phyloP scores from a whole-genome alignment of 257 asterid species.

The Nicotiana benthamiana region DNA sequence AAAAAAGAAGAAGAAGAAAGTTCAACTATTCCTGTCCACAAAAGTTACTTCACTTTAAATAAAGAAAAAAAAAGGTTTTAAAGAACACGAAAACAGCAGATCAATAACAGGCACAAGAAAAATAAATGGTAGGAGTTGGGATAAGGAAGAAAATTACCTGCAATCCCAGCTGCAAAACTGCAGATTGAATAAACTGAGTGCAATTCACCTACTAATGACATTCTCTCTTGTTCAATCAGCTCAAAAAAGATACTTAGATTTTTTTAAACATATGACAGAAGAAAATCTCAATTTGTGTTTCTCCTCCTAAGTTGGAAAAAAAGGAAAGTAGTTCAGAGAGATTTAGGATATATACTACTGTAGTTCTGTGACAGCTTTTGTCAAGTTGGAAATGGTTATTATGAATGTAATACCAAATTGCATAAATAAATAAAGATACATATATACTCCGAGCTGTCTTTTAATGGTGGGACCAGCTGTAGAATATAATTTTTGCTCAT shows the following conservation, averaged over 20 bases:
- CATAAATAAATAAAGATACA: not conserved
- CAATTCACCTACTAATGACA: constrained; percentile 19
- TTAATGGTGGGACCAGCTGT: not conserved
- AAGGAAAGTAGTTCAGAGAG: not conserved
- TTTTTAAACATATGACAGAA: not conserved
- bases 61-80: not conserved
- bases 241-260: not conserved
- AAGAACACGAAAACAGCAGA: not conserved
- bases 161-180: constrained; percentile 70
- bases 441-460: not conserved
- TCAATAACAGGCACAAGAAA: not conserved
- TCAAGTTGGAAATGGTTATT: not conserved
- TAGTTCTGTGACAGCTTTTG: not conserved
- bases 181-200: constrained; percentile 38
- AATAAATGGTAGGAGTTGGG: not conserved
- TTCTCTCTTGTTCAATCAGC: not conserved
- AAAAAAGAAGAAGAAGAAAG: not conserved
- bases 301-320: not conserved
- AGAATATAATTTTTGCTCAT: not conserved
- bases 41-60: not conserved
- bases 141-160: constrained; percentile 31
- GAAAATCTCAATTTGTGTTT: not conserved
- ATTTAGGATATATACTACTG: not conserved
- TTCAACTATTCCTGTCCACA: not conserved
- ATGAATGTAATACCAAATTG: not conserved